These are phyloP conservation scores for Phycomyces blakesleeanus DNA, from an alignment of 192 early-diverging fungal genomes.

Conservation along the genomic window DNA sequence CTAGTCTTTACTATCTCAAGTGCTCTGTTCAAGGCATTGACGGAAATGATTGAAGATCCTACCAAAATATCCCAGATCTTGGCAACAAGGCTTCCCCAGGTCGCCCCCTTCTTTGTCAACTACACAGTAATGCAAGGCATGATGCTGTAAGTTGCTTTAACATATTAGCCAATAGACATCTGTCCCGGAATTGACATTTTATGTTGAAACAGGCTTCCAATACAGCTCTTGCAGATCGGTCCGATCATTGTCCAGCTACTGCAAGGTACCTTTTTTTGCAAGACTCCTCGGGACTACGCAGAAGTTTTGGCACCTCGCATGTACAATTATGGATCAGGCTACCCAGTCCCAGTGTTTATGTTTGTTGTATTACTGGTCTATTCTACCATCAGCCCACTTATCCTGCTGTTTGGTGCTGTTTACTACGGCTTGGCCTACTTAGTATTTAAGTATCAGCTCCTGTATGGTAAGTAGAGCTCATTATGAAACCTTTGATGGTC, in stretches of 20 bases:
- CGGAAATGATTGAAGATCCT: constrained; percentile 61
- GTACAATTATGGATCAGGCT: constrained; percentile 66
- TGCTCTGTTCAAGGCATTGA: constrained; percentile 58
- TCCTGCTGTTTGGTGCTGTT: constrained; percentile 63
- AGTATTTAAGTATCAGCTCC: constrained; percentile 71
- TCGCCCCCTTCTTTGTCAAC: constrained; percentile 76
- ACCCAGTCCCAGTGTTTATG: constrained; percentile 66
- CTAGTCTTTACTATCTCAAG: constrained; percentile 73
- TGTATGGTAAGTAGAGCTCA: constrained; percentile 56
- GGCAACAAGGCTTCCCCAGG: constrained; percentile 62
- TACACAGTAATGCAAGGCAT: constrained; percentile 72
- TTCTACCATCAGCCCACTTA: constrained; percentile 70
- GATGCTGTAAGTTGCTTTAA: constrained; percentile 37
- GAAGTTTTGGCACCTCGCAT: constrained; percentile 67
- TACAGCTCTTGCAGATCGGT: constrained; percentile 65
- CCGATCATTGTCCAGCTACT: constrained; percentile 56
- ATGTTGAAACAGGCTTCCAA: constrained; percentile 57
- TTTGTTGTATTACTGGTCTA: constrained; percentile 74
- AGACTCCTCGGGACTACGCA: constrained; percentile 77
- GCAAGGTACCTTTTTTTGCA: constrained; percentile 56
- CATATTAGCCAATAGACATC: neutral
- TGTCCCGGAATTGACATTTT: constrained; percentile 16
- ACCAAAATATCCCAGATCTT: constrained; percentile 57
- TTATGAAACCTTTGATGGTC: neutral
- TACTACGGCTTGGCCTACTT: constrained; percentile 66